Evolutionary conservation across 1,139 yeast species (phyloP).

Genomic region (Geotrichum macrosporum): DNA sequence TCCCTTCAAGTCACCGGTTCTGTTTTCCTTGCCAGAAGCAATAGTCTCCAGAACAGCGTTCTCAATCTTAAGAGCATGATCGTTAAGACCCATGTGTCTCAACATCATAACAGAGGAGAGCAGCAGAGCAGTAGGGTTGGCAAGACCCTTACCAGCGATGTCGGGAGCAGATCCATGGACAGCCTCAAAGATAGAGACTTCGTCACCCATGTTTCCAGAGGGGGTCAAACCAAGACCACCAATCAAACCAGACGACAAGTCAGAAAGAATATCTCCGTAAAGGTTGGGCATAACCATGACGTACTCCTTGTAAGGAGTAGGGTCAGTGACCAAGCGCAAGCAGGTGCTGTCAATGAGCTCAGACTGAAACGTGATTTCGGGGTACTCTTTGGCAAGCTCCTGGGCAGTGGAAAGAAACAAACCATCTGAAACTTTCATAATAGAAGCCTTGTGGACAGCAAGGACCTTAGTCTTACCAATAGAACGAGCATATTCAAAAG

Average conservation of each 20-base stretch:
- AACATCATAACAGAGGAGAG: slow-evolving; percentile 85
- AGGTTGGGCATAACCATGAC: slow-evolving; percentile 96
- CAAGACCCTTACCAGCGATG: slow-evolving; percentile 88
- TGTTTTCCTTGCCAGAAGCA: slow-evolving; percentile 75
- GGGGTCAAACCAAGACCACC: slow-evolving; percentile 99
- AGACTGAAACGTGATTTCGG: slow-evolving; percentile 77
- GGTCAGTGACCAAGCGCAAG: slow-evolving; percentile 98
- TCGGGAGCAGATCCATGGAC: slow-evolving; percentile 99
- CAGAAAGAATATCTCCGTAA: slow-evolving; percentile 95
- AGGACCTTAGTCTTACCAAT: slow-evolving; percentile 91
- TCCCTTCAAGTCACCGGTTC: slow-evolving; percentile 91
- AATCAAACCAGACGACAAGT: slow-evolving; percentile 96
- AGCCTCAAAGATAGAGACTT: slow-evolving; percentile 97
- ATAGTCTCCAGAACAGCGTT: slow-evolving; percentile 85
- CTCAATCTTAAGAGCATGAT: slow-evolving; percentile 78
- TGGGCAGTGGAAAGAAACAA: slow-evolving; percentile 92
- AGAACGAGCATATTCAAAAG: slow-evolving; percentile 90
- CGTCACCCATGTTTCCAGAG: slow-evolving; percentile 97
- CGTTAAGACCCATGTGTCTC: slow-evolving; percentile 88
- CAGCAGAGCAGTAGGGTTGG: slow-evolving; percentile 98
- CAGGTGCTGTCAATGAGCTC: slow-evolving; percentile 98
- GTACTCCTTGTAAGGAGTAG: slow-evolving; percentile 97
- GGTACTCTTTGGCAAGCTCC: slow-evolving; percentile 86
- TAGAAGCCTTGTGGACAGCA: slow-evolving; percentile 98
- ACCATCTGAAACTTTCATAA: slow-evolving; percentile 98